A percentile compares a stretch with the other conserved stretches of the same genome.
These are phyloP conservation scores for Penicillium sp. DNA, from an alignment of 2,329 filamentous ascomycete species.

Conservation along the genomic window DNA sequence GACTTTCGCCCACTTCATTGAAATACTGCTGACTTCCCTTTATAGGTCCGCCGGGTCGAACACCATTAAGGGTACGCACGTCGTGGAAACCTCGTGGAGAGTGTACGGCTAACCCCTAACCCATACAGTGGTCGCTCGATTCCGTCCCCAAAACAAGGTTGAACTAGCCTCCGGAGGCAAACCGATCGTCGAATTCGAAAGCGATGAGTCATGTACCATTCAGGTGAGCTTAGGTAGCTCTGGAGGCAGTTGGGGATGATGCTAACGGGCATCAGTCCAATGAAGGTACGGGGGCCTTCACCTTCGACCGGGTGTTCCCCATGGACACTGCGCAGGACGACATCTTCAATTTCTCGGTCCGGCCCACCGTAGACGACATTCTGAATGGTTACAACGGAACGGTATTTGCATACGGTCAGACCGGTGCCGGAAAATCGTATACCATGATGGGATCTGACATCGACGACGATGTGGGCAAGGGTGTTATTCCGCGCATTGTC, in stretches of 20 bases:
- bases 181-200: constrained; percentile 83
- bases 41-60: constrained; percentile 34
- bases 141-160: constrained; percentile 92
- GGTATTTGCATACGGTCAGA: constrained; percentile 97
- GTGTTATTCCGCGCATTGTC: constrained; percentile 94
- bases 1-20: constrained; percentile 6
- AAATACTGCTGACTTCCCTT: constrained; percentile 11
- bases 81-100: neutral
- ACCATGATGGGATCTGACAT: constrained; percentile 98
- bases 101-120: constrained; percentile 40
- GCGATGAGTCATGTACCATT: constrained; percentile 80
- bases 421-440: constrained; percentile 96
- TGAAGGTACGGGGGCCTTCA: constrained; percentile 80
- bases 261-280: constrained; percentile 56
- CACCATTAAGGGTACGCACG: constrained; percentile 50
- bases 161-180: constrained; percentile 86
- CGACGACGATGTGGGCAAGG: constrained; percentile 78
- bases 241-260: neutral
- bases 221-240: constrained; percentile 56
- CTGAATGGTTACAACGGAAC: constrained; percentile 99
- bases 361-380: constrained; percentile 93
- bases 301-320: constrained; percentile 95
- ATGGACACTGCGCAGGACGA: constrained; percentile 86
- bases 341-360: constrained; percentile 97
- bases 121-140: constrained; percentile 81